phyloP scores from a whole-genome alignment of 2,329 filamentous ascomycete genomes.

The Trichothecium roseum region DNA sequence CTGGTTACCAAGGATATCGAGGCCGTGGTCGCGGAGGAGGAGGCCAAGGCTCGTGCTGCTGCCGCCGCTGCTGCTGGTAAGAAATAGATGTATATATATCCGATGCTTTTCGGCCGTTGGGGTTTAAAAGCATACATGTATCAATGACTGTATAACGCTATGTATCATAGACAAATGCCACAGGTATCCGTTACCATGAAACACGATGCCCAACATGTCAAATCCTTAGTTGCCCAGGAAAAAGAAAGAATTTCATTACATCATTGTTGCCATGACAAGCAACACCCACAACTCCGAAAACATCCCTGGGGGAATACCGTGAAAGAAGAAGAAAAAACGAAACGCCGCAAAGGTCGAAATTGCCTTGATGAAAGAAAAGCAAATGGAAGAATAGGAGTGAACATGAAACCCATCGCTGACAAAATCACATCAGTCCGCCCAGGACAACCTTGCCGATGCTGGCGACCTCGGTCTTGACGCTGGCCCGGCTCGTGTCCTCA shows the following conservation, averaged over 20 bases:
- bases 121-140: background rate
- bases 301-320: too few species aligned
- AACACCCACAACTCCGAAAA: too few species aligned
- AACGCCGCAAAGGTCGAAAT: too few species aligned
- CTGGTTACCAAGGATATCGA: slow-evolving; percentile 65
- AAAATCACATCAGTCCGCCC: slow-evolving; percentile 62
- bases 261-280: too few species aligned
- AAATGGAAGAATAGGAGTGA: slow-evolving; percentile 1
- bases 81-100: too few species aligned
- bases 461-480: slow-evolving; percentile 70
- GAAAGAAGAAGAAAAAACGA: too few species aligned
- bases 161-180: too few species aligned
- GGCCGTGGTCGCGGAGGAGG: slow-evolving; percentile 55
- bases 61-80: too few species aligned
- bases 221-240: background rate
- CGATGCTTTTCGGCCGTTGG: too few species aligned
- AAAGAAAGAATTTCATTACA: too few species aligned
- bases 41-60: slow-evolving; percentile 19
- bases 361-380: background rate
- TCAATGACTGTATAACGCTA: background rate
- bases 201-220: background rate
- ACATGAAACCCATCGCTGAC: background rate
- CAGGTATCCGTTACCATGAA: background rate
- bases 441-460: slow-evolving; percentile 83
- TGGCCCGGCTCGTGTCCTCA: slow-evolving; percentile 70